phyloP scores from a whole-genome alignment of 2,329 filamentous ascomycete species.

The Penicillium sp. region DNA sequence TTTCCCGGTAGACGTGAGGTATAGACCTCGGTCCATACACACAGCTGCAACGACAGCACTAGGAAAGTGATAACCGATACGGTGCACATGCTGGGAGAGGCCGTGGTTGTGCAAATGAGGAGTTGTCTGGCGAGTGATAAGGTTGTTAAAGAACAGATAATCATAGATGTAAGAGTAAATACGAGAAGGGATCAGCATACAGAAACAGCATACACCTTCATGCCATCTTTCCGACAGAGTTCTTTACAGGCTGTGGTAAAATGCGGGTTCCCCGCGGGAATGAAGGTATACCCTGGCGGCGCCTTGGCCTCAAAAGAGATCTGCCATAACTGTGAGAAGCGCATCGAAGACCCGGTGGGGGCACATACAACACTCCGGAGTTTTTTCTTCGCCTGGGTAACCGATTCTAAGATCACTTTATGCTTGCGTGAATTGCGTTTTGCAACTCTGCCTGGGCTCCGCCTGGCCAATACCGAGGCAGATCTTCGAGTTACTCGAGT shows the following conservation, averaged over 20 bases:
- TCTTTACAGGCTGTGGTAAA: conserved; percentile 66
- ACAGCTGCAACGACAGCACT: conserved; percentile 63
- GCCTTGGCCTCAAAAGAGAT: conserved; percentile 60
- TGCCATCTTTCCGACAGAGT: conserved; percentile 58
- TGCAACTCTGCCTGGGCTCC: conserved; percentile 37
- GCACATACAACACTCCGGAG: conserved; percentile 57
- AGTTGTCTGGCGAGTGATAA: conserved; percentile 47
- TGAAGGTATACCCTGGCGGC: conserved; percentile 64
- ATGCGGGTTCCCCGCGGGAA: conserved; percentile 64
- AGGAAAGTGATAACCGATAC: conserved; percentile 68
- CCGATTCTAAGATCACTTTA: conserved; percentile 63
- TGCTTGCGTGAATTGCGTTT: conserved; percentile 50
- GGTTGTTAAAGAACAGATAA: conserved; percentile 21
- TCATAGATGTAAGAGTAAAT: conserved; percentile 17
- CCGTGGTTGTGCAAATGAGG: conserved; percentile 56
- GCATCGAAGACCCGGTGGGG: conserved; percentile 10
- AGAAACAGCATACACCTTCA: conserved; percentile 64
- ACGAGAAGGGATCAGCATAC: conserved; percentile 48
- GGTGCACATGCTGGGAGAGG: conserved; percentile 64
- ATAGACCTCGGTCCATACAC: conserved; percentile 54
- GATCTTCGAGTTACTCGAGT: conserved; percentile 42
- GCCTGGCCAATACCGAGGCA: conserved; percentile 39
- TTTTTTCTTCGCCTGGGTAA: conserved; percentile 66
- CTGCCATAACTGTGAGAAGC: conserved; percentile 49
- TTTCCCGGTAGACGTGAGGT: conserved; percentile 54